Conservation (phyloP, 169 alveolate genomes). For the Theileria orientalis region DNA sequence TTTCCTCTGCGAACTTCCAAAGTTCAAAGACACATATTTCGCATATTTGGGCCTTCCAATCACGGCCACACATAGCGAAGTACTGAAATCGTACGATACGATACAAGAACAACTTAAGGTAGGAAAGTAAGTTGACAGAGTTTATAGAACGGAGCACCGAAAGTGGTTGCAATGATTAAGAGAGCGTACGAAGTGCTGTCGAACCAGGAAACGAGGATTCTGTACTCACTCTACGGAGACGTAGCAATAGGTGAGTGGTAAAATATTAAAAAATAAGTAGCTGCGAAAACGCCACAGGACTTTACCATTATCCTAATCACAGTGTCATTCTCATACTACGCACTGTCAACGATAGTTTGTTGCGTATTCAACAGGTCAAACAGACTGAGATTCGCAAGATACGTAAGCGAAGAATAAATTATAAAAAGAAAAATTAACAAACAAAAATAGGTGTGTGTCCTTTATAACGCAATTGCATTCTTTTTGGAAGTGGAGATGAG, state of each 20-base stretch:
- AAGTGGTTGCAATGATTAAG: slow-evolving; percentile 13
- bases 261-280: neutral
- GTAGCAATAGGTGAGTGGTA: slow-evolving; percentile 9
- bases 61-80: slow-evolving; percentile 33
- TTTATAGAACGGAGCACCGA: slow-evolving; percentile 23
- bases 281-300: slow-evolving; percentile 8
- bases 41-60: slow-evolving; percentile 37
- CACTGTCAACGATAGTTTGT: slow-evolving; percentile 35
- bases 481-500: slow-evolving; percentile 57
- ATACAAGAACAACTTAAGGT: slow-evolving; percentile 23
- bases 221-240: slow-evolving; percentile 40
- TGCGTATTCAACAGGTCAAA: slow-evolving; percentile 17
- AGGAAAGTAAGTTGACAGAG: neutral
- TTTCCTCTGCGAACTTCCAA: slow-evolving; percentile 36
- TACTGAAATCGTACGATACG: slow-evolving; percentile 19
- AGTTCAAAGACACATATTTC: slow-evolving; percentile 7
- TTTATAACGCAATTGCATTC: slow-evolving; percentile 50
- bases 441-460: slow-evolving; percentile 10
- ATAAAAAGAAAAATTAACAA: no score
- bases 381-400: slow-evolving; percentile 17
- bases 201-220: slow-evolving; percentile 29
- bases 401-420: slow-evolving; percentile 58
- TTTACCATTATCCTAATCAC: slow-evolving; percentile 33
- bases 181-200: slow-evolving; percentile 39
- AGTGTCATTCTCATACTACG: slow-evolving; percentile 39